Conservation (phyloP, 805 yeast genomes). For the Nakazawaea sp. region DNA sequence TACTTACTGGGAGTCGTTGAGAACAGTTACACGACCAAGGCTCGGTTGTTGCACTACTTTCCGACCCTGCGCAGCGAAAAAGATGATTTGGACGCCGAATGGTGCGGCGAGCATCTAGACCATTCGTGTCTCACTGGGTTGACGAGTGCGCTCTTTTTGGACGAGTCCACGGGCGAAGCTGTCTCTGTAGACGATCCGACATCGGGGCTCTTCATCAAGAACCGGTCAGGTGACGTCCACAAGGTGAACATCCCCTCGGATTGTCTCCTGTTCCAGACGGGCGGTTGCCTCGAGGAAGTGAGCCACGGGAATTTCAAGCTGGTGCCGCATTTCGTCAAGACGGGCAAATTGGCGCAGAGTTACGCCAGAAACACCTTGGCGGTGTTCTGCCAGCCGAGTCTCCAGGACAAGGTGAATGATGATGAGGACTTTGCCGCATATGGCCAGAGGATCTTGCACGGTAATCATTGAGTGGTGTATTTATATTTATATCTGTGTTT, state of each 20-base stretch:
- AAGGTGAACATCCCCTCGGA: slow-evolving; percentile 48
- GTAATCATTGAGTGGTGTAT: too few relatives aligned
- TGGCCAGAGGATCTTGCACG: slow-evolving; percentile 32
- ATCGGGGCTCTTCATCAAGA: slow-evolving; percentile 44
- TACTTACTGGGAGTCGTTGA: slow-evolving; percentile 39
- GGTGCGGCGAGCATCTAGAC: slow-evolving; percentile 62
- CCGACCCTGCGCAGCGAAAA: slow-evolving; percentile 24
- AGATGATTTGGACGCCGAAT: slow-evolving; percentile 24
- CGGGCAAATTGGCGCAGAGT: slow-evolving; percentile 19
- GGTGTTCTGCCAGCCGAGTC: slow-evolving; percentile 54
- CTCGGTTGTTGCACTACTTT: slow-evolving; percentile 49
- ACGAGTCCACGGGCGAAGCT: slow-evolving; percentile 24
- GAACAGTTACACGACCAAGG: slow-evolving; percentile 48
- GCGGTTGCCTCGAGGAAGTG: slow-evolving; percentile 46
- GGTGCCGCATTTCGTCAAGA: slow-evolving; percentile 51
- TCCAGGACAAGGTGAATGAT: slow-evolving; percentile 39
- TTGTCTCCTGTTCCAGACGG: slow-evolving; percentile 57
- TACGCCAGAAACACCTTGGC: slow-evolving; percentile 51
- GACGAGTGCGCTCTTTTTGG: slow-evolving; percentile 45
- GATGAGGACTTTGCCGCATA: slow-evolving; percentile 43
- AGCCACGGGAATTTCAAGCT: slow-evolving; percentile 44
- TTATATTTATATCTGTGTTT: too few relatives aligned
- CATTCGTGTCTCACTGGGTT: slow-evolving; percentile 56
- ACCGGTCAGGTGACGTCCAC: slow-evolving; percentile 34
- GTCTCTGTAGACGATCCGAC: slow-evolving; percentile 34